Conservation (phyloP, 2,329 filamentous ascomycete species). For the Talaromyces pinophilus region DNA sequence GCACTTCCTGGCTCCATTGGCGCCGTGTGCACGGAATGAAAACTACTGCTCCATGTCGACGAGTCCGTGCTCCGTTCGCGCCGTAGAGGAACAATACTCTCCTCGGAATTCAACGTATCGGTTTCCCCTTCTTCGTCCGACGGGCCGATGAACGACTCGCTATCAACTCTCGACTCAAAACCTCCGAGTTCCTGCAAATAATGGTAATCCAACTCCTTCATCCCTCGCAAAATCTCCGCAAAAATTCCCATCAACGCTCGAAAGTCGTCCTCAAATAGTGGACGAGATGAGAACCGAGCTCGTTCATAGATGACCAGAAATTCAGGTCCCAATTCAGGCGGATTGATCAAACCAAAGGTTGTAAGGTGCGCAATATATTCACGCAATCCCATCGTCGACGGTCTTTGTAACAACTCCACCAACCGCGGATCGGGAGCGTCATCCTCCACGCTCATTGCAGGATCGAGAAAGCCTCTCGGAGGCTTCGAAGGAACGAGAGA, state of each 20-base stretch:
- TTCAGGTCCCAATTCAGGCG: slow-evolving; percentile 50
- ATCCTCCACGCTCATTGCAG: slow-evolving; percentile 38
- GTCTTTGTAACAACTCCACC: slow-evolving; percentile 70
- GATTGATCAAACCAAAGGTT: slow-evolving; percentile 63
- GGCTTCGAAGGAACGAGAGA: slow-evolving; percentile 70
- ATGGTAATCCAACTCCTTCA: slow-evolving; percentile 64
- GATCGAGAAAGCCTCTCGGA: slow-evolving; percentile 35
- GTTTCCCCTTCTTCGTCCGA: slow-evolving; percentile 45
- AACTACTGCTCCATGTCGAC: slow-evolving; percentile 30
- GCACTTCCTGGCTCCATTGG: slow-evolving; percentile 26
- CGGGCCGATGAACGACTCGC: slow-evolving; percentile 40
- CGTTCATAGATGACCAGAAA: slow-evolving; percentile 81
- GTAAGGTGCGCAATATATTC: slow-evolving; percentile 75
- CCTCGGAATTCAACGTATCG: slow-evolving; percentile 35
- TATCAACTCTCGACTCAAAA: slow-evolving; percentile 29
- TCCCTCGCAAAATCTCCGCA: slow-evolving; percentile 73
- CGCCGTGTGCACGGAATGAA: slow-evolving; percentile 34
- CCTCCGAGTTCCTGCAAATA: slow-evolving; percentile 48
- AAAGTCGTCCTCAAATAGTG: slow-evolving; percentile 71
- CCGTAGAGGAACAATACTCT: slow-evolving; percentile 28
- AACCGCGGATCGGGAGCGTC: slow-evolving; percentile 64
- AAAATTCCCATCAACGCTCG: slow-evolving; percentile 80
- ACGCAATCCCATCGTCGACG: slow-evolving; percentile 70
- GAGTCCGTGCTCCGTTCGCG: slow-evolving; percentile 32
- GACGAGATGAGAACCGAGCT: slow-evolving; percentile 74